Base-by-base conservation (phyloP, 2,329 filamentous ascomycete species). In the Curvularia spicifera region DNA sequence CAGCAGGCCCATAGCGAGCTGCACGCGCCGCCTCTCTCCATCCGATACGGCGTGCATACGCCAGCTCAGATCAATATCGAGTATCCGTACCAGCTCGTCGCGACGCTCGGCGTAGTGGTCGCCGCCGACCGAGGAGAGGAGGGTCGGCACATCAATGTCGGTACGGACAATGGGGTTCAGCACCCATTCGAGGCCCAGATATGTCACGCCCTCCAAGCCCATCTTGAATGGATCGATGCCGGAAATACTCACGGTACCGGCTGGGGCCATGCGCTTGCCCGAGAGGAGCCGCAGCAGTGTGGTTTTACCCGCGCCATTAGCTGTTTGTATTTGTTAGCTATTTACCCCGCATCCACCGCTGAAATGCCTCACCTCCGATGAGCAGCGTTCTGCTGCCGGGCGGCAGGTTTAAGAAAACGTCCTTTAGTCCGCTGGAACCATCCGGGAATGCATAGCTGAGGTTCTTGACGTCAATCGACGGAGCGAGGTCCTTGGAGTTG, bases 101-200 rank as follows among this genome's bases (percentile, higher is more conserved):
- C 93, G 85, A 0, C 95, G 89, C 18, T 85, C 88, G 0, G 90
- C 86, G 78, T 91, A 99, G 67, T 87, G 85, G 76, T 96, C 86
- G 12, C 95, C 95, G 60, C 95, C 95, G 0, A 99, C 91, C 2
- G 88, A 92, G 48, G 87, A 81, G 26, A 99, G 87, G 5, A 99
- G 86, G 65, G 96, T 93, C 3, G 85, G 85, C 3, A 99, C 94
- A 58, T 91, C 92, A 67, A 99, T 97, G 78, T 99, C 95, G 29
- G 90, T 96, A 51, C 94, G 90, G 47, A 98, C 95, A 70, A 98
- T 96, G 48, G 91, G 91, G 81, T 98, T 98, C 9, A 99, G 85
- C 3, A 98, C 95, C 95, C 95, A 99, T 82, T 99, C 95, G 0
- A 97, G 87, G 0, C 95, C 95, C 7, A 99, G 89, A 78, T 99